phyloP scores from a whole-genome alignment of 352 stramenopile genomes.

The Phytophthora kernoviae region DNA sequence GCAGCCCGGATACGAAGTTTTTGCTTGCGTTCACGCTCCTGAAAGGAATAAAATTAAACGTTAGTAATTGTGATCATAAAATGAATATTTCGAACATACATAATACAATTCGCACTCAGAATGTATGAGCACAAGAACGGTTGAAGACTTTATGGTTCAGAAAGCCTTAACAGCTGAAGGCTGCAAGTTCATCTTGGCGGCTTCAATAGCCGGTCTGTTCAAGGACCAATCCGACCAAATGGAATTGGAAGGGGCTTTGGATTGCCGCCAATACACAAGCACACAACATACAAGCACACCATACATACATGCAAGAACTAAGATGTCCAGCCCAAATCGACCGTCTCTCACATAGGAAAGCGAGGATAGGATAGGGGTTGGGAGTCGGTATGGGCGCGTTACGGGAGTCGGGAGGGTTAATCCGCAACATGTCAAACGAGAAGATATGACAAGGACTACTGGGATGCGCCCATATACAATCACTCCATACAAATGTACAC shows the following conservation, averaged over 20 bases:
- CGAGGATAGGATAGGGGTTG: conserved; percentile 64
- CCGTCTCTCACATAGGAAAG: conserved; percentile 51
- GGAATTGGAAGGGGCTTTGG: conserved; percentile 85
- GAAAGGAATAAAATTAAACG: conserved; percentile 6
- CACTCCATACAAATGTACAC: conserved; percentile 28
- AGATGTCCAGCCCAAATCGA: conserved; percentile 83
- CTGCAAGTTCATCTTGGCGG: conserved; percentile 84
- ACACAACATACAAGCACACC: conserved; percentile 24
- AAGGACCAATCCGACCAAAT: conserved; percentile 89
- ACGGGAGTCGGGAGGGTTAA: conserved; percentile 92
- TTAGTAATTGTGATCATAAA: conserved; percentile 11
- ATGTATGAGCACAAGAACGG: conserved; percentile 93
- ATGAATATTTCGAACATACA: conserved; percentile 20
- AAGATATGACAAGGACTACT: conserved; percentile 88
- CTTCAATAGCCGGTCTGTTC: conserved; percentile 94
- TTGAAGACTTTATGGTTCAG: conserved; percentile 72
- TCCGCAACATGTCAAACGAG: conserved; percentile 86
- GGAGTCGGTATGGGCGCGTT: conserved; percentile 76
- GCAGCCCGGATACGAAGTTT: conserved; percentile 84
- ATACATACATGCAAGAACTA: conserved; percentile 10
- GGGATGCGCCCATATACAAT: conserved; percentile 69
- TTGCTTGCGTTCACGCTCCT: conserved; percentile 85
- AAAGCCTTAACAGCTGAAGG: conserved; percentile 90
- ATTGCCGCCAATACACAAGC: conserved; percentile 69
- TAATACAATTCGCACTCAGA: conserved; percentile 15